Conservation (phyloP, 78 protist genomes). For the Speleostelium caveatum region DNA sequence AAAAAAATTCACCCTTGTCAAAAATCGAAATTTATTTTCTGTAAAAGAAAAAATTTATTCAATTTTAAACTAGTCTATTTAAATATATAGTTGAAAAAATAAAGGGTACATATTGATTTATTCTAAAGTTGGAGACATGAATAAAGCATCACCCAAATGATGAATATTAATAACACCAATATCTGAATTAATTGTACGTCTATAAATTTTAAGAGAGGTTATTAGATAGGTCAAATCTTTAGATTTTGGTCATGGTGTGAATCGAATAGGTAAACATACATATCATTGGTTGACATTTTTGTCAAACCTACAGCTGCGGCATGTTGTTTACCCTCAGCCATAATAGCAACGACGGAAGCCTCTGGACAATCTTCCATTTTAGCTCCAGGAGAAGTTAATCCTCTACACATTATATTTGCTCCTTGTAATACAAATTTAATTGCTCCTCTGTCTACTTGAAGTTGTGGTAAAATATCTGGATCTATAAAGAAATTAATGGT, state of each 20-base stretch:
- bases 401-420: conserved; percentile 82
- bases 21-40: neutral
- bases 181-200: conserved; percentile 55
- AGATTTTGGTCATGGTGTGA: neutral
- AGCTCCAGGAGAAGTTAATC: conserved; percentile 82
- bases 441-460: conserved; percentile 83
- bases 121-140: conserved; percentile 31
- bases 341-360: conserved; percentile 55
- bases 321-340: conserved; percentile 83
- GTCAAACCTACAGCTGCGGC: conserved; percentile 74
- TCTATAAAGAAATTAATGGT: neutral
- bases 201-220: neutral
- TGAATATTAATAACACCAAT: conserved; percentile 67
- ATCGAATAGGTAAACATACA: conserved; percentile 35
- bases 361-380: conserved; percentile 70
- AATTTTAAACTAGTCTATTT: too few relatives aligned
- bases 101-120: neutral
- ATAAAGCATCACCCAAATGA: conserved; percentile 69
- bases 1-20: neutral
- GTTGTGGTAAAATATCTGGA: conserved; percentile 77
- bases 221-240: neutral
- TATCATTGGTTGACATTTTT: conserved; percentile 79
- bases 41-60: neutral
- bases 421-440: conserved; percentile 80
- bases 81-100: too few relatives aligned